These are phyloP conservation scores for Backusella circina DNA, from an alignment of 192 early-diverging fungal genomes.

Conservation along the genomic window DNA sequence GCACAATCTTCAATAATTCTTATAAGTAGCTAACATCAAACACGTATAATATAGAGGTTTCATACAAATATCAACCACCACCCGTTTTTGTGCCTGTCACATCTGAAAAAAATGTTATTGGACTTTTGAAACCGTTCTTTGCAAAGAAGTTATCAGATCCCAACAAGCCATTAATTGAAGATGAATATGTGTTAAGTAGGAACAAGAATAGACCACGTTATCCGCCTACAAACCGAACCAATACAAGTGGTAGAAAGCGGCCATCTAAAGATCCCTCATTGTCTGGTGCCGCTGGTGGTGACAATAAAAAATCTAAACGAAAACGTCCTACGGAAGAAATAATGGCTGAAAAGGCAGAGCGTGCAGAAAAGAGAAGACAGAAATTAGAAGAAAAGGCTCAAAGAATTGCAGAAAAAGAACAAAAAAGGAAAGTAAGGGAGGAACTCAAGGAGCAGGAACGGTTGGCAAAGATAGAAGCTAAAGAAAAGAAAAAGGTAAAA, in stretches of 20 bases:
- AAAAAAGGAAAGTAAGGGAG: constrained; percentile 38
- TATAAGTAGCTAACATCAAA: not conserved
- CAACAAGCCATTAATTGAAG: constrained; percentile 27
- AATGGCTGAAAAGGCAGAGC: constrained; percentile 31
- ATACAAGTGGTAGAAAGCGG: constrained; percentile 28
- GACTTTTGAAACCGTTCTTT: constrained; percentile 68
- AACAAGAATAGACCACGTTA: constrained; percentile 42
- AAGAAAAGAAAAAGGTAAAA: constrained; percentile 33
- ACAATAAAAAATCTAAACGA: constrained; percentile 24
- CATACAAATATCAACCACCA: constrained; percentile 43
- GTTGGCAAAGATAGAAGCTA: constrained; percentile 41
- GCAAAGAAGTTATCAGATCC: constrained; percentile 40
- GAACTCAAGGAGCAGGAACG: constrained; percentile 44
- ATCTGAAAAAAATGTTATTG: constrained; percentile 62
- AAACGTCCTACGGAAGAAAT: constrained; percentile 29
- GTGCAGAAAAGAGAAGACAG: constrained; percentile 43
- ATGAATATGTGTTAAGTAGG: constrained; percentile 42
- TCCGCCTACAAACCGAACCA: constrained; percentile 45
- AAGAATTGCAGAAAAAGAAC: constrained; percentile 44
- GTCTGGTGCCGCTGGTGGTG: constrained; percentile 23
- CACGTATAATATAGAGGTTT: not conserved
- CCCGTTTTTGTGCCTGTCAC: constrained; percentile 63
- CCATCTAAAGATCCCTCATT: constrained; percentile 14
- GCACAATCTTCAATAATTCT: not conserved
- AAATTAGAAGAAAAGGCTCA: constrained; percentile 47